Conservation (phyloP, 1,139 yeast genomes). For the Kurtzmaniella quercitrusa region DNA sequence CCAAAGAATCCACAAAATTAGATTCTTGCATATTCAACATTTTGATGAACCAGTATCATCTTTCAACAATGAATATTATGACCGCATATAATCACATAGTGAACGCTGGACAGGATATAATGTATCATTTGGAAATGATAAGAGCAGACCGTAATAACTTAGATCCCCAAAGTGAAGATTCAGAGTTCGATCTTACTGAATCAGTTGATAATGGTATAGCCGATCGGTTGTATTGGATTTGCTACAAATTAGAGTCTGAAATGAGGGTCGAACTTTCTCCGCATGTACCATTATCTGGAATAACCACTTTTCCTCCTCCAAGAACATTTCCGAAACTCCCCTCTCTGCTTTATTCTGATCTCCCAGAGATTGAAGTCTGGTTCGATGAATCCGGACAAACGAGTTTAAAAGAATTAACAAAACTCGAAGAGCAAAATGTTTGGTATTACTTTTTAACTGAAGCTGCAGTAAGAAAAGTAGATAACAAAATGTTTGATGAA, state of each 20-base stretch:
- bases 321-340: constrained; percentile 40
- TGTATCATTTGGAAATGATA: constrained; percentile 21
- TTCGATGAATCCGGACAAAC: background rate
- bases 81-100: constrained; percentile 31
- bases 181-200: background rate
- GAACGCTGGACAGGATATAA: constrained; percentile 32
- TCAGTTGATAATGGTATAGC: constrained; percentile 13
- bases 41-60: constrained; percentile 32
- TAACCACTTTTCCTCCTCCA: constrained; percentile 38
- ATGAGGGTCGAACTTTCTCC: constrained; percentile 43
- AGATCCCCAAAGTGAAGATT: constrained; percentile 4
- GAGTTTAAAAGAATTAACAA: constrained; percentile 12
- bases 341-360: constrained; percentile 10
- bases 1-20: constrained; percentile 20
- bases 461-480: constrained; percentile 45
- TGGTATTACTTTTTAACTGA: constrained; percentile 50
- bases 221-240: constrained; percentile 44
- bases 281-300: constrained; percentile 38
- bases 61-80: constrained; percentile 34
- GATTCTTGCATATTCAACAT: constrained; percentile 19
- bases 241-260: constrained; percentile 45
- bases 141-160: constrained; percentile 1
- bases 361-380: constrained; percentile 13
- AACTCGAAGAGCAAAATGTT: constrained; percentile 34
- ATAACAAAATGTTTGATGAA: constrained; percentile 41